Percentiles rank a stretch among this genome's conserved stretches.
Conservation (phyloP, 352 stramenopile genomes). For the Paralagenidium karlingii region DNA sequence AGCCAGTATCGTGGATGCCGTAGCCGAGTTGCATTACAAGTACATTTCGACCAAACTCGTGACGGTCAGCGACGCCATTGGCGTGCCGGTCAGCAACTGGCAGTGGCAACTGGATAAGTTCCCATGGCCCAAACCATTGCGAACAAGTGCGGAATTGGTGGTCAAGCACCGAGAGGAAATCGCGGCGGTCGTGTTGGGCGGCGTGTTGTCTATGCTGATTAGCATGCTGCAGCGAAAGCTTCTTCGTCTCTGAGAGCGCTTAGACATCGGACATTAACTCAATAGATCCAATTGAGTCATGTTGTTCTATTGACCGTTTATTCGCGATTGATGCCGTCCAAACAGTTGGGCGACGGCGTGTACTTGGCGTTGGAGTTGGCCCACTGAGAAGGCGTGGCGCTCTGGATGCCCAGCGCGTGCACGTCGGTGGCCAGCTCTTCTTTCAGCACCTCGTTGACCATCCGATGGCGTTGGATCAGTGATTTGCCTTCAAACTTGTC, state of each 20-base stretch:
- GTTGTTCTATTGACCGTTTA: too few species aligned
- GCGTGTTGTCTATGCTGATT: conserved; percentile 56
- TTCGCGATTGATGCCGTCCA: conserved; percentile 70
- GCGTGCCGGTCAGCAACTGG: conserved; percentile 14
- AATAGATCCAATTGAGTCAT: too few species aligned
- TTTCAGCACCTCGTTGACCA: conserved; percentile 83
- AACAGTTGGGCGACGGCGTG: conserved; percentile 53
- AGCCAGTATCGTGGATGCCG: conserved; percentile 32
- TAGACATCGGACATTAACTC: too few species aligned
- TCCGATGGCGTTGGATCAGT: conserved; percentile 82
- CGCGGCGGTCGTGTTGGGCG: conserved; percentile 45
- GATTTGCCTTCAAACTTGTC: conserved; percentile 82
- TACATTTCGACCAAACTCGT: conserved; percentile 55
- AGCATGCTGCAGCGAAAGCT: conserved; percentile 68
- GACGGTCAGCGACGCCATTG: conserved; percentile 32
- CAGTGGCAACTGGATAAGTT: conserved; percentile 27
- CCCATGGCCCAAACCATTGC: conserved; percentile 9
- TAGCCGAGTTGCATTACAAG: conserved; percentile 56
- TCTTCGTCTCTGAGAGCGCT: too few species aligned
- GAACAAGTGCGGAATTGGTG: conserved; percentile 24
- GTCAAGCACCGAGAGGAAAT: conserved; percentile 68
- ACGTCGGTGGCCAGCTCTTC: conserved; percentile 80
- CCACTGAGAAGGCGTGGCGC: conserved; percentile 91
- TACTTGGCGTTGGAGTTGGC: conserved; percentile 28
- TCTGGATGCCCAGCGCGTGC: conserved; percentile 91